These are phyloP conservation scores for Cyclotella atomus DNA, from an alignment of 108 stramenopile species.

Conservation along the genomic window DNA sequence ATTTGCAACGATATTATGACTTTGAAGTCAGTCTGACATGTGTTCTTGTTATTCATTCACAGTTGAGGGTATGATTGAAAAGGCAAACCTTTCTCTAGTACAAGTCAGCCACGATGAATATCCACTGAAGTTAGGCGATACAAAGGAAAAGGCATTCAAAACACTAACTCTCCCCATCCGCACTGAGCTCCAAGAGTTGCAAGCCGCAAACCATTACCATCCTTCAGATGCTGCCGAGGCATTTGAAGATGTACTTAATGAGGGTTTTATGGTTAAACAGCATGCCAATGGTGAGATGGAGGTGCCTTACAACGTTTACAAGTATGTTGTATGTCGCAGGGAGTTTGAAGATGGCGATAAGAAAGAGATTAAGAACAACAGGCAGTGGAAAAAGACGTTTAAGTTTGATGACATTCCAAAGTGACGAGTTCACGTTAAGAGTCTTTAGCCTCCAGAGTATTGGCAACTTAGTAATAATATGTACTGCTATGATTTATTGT, in stretches of 20 bases:
- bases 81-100: slow-evolving; percentile 26
- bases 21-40: background rate
- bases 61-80: slow-evolving; percentile 38
- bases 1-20: background rate
- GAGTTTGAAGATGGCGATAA: slow-evolving; percentile 38
- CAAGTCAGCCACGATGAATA: slow-evolving; percentile 40
- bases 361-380: background rate
- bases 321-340: slow-evolving; percentile 34
- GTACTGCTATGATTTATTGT: too few species aligned
- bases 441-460: too few species aligned
- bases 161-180: slow-evolving; percentile 39
- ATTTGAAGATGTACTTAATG: slow-evolving; percentile 41
- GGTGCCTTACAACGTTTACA: slow-evolving; percentile 41
- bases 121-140: slow-evolving; percentile 35
- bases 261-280: slow-evolving; percentile 43
- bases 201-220: slow-evolving; percentile 26
- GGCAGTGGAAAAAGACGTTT: slow-evolving; percentile 4
- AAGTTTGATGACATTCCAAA: slow-evolving; percentile 40
- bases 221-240: slow-evolving; percentile 26
- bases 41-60: background rate
- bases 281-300: slow-evolving; percentile 32
- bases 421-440: background rate
- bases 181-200: slow-evolving; percentile 26
- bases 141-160: slow-evolving; percentile 42
- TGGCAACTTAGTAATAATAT: too few species aligned